phyloP scores from a whole-genome alignment of 2,329 filamentous ascomycete species.

The Didymella exigua region DNA sequence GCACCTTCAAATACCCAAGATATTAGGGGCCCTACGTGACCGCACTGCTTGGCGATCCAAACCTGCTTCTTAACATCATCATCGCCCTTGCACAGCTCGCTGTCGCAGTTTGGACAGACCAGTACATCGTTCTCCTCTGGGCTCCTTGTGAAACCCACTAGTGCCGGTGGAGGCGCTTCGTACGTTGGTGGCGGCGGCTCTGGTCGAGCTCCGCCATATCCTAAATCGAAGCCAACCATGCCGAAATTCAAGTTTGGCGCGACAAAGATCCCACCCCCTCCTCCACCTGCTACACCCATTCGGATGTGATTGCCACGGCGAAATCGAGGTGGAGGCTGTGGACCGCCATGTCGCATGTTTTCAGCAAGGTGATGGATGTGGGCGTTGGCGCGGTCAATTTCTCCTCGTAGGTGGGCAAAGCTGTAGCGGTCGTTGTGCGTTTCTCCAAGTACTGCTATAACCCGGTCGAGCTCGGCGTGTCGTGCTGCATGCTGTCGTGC shows the following conservation, averaged over 20 bases:
- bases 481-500: slow-evolving; percentile 16
- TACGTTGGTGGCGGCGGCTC: slow-evolving; percentile 55
- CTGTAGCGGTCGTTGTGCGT: slow-evolving; percentile 9
- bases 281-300: slow-evolving; percentile 18
- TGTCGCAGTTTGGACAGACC: slow-evolving; percentile 84
- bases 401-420: slow-evolving; percentile 29
- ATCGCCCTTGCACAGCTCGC: slow-evolving; percentile 79
- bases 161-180: slow-evolving; percentile 67
- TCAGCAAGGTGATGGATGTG: slow-evolving; percentile 25
- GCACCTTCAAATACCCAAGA: background rate
- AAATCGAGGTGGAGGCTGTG: slow-evolving; percentile 23
- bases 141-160: slow-evolving; percentile 79
- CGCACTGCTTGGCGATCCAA: slow-evolving; percentile 89
- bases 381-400: slow-evolving; percentile 28
- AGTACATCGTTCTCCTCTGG: slow-evolving; percentile 74
- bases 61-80: slow-evolving; percentile 77
- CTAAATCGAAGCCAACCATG: slow-evolving; percentile 53
- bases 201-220: slow-evolving; percentile 31
- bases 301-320: slow-evolving; percentile 24
- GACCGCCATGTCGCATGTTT: slow-evolving; percentile 19
- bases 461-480: slow-evolving; percentile 24
- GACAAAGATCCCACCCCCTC: slow-evolving; percentile 17
- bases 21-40: slow-evolving; percentile 74
- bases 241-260: slow-evolving; percentile 48
- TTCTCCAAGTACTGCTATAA: slow-evolving; percentile 27